Evolutionary conservation across 345 rosid species (phyloP), one percentile per base, ranked within the genome.

Genomic region (Aquilaria malaccensis): DNA sequence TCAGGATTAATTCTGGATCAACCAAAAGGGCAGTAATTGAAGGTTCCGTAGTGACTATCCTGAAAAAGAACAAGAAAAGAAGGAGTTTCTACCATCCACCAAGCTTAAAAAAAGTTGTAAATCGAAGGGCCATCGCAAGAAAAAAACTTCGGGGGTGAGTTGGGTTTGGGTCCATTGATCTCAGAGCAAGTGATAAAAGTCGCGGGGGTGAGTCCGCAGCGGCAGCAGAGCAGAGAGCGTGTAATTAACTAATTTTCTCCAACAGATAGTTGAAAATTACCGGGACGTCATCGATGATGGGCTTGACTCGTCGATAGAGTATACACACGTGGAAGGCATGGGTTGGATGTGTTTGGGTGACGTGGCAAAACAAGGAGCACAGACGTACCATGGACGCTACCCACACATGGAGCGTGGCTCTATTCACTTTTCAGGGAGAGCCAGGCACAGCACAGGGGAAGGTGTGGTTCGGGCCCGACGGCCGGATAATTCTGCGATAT

Each of bases 361-460:
- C 45, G 61, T 32, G 65, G 67, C 41, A 33, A 11, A 3, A 11
- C 43, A 37, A 1, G 30, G 13, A 33, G 55, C 45, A 13, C 6
- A 33, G 66, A 55, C 76, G 72, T 77, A 31, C 43, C 14, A 55
- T 15, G 60, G 67, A 71, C 74, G 79, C 69, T 50, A 68, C 51
- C 65, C 50, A 60, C 75, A 65, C 74, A 64, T 65, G 67, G 49
- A 32, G 63, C 52, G 22, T 22, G 22, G 22, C 22, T 22, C 22
- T 22, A 22, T 22, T 22, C 22, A 22, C 22, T 22, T 22, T 22
- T 22, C 22, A 22, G 22, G 22, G 22, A 22, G 22, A 22, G 22
- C 22, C 22, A 22, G 22, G 22, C 22, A 22, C 22, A 22, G 22
- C 22, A 22, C 22, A 22, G 43, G 43, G 43, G 43, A 37, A 37